phyloP scores from a whole-genome alignment of 805 yeast genomes.

The Yamadazyma akitaensis region DNA sequence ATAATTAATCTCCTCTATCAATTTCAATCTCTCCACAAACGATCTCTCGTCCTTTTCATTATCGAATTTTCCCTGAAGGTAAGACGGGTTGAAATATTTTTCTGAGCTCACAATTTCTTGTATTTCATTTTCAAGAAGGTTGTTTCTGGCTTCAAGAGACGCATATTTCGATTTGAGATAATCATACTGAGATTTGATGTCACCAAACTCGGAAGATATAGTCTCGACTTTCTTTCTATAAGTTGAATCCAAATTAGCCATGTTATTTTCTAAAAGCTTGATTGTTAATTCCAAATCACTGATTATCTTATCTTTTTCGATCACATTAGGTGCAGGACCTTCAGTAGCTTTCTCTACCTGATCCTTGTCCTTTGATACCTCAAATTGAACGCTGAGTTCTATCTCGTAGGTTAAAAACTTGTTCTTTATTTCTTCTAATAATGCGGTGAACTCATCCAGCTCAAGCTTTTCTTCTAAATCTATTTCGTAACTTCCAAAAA shows the following conservation, averaged over 20 bases:
- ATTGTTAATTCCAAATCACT: conserved; percentile 47
- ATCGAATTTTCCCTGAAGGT: conserved; percentile 22
- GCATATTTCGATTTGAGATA: conserved; percentile 3
- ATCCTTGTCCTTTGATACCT: background rate
- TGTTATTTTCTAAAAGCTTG: conserved; percentile 42
- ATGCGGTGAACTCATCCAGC: background rate
- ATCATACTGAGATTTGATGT: conserved; percentile 16
- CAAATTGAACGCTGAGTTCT: background rate
- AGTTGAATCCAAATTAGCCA: conserved; percentile 29
- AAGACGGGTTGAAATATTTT: conserved; percentile 8
- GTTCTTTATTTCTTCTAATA: background rate
- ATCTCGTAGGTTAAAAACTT: background rate
- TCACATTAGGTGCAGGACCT: background rate
- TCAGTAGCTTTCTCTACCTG: background rate
- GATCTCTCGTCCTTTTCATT: conserved; percentile 31
- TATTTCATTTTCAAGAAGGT: conserved; percentile 22
- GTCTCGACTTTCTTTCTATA: conserved; percentile 24
- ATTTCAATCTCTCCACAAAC: conserved; percentile 28
- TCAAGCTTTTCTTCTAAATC: conserved; percentile 1
- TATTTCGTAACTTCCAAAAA: conserved; percentile 3
- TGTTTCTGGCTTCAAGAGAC: conserved; percentile 17
- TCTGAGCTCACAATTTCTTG: conserved; percentile 10
- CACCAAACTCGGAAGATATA: conserved; percentile 12
- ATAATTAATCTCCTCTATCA: conserved; percentile 44
- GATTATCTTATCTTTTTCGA: conserved; percentile 26